phyloP scores from a whole-genome alignment of 2,329 filamentous ascomycete genomes.

The Paraphaeosphaeria sporulosa region DNA sequence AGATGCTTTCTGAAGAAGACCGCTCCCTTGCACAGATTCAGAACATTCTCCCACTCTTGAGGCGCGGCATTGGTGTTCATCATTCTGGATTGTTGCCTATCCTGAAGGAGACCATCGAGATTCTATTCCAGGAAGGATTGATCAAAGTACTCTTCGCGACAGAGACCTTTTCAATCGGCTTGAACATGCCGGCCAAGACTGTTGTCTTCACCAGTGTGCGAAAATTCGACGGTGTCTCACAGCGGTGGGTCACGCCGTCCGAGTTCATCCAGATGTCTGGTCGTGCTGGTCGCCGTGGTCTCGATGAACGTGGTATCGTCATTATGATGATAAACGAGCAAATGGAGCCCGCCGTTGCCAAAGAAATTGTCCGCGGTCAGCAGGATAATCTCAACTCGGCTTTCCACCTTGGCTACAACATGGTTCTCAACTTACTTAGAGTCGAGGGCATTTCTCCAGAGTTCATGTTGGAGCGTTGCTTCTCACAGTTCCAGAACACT shows the following conservation, averaged over 20 bases:
- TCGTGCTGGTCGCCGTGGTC: conserved; percentile 92
- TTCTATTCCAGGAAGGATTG: conserved; percentile 95
- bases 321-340: conserved; percentile 99
- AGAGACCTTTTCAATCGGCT: conserved; percentile 96
- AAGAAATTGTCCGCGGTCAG: conserved; percentile 93
- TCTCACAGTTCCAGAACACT: conserved; percentile 97
- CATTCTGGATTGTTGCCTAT: conserved; percentile 95
- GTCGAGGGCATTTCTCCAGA: conserved; percentile 99
- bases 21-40: conserved; percentile 87
- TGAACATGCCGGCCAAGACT: conserved; percentile 99
- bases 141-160: conserved; percentile 99
- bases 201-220: conserved; percentile 98
- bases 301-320: conserved; percentile 96
- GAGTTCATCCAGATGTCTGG: conserved; percentile 99
- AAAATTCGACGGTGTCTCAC: conserved; percentile 87
- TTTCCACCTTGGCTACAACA: conserved; percentile 98
- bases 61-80: conserved; percentile 94
- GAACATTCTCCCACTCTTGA: conserved; percentile 85
- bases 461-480: conserved; percentile 98
- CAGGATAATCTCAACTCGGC: conserved; percentile 98
- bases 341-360: conserved; percentile 93
- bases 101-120: conserved; percentile 97
- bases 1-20: conserved; percentile 91
- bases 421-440: conserved; percentile 94
- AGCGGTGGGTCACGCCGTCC: conserved; percentile 86